phyloP scores from a whole-genome alignment of 2,329 filamentous ascomycete genomes.

The Aspergillus versicolor region DNA sequence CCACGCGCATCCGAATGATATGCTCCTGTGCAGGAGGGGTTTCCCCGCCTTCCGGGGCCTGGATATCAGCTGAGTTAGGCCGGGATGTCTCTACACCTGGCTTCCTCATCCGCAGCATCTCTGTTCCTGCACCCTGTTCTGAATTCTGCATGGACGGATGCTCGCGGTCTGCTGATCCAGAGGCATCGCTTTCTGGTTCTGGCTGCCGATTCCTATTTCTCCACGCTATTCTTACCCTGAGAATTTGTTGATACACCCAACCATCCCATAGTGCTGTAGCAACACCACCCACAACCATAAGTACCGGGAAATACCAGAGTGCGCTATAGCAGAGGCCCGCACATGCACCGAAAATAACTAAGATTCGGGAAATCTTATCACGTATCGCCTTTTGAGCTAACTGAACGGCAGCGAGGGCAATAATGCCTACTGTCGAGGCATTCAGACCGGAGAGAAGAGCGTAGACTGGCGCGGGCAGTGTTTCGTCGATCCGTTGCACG shows the following conservation, averaged over 20 bases:
- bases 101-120: constrained; percentile 13
- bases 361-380: constrained; percentile 26
- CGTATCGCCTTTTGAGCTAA: not conserved
- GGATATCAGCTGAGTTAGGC: no score
- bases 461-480: not conserved
- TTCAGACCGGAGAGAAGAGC: not conserved
- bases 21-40: not conserved
- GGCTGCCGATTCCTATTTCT: constrained; percentile 16
- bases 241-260: constrained; percentile 38
- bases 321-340: constrained; percentile 38
- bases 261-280: not conserved
- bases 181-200: constrained; percentile 14
- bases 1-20: not conserved
- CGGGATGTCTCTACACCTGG: no score
- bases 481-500: not conserved
- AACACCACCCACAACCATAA: not conserved
- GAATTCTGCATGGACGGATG: not conserved
- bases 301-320: not conserved
- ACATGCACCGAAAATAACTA: not conserved
- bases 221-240: constrained; percentile 29
- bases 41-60: no score
- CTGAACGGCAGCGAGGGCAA: not conserved
- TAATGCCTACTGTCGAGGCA: not conserved
- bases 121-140: not conserved
- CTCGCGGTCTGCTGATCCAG: no score